phyloP scores from a whole-genome alignment of 2,329 filamentous ascomycete species.

The Parastagonospora avenae region DNA sequence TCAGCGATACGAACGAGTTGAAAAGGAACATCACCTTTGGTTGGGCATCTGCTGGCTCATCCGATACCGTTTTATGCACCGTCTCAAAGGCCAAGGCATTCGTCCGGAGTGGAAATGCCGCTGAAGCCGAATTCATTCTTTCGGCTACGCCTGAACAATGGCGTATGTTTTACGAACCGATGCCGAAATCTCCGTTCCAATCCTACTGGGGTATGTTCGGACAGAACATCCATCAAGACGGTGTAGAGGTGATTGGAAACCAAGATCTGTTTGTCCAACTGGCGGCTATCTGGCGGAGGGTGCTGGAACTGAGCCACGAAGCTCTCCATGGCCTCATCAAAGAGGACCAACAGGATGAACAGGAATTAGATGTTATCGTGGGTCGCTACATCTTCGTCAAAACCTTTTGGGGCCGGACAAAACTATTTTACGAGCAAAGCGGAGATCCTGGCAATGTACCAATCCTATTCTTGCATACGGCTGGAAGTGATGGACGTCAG shows the following conservation, averaged over 20 bases:
- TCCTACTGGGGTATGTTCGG: constrained; percentile 54
- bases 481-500: constrained; percentile 55
- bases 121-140: constrained; percentile 45
- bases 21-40: background rate
- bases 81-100: background rate
- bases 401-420: constrained; percentile 54
- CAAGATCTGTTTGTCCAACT: constrained; percentile 53
- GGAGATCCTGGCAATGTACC: constrained; percentile 52
- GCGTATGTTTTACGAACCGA: constrained; percentile 52
- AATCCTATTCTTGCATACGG: constrained; percentile 54
- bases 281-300: constrained; percentile 54
- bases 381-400: constrained; percentile 55
- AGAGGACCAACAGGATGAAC: constrained; percentile 45
- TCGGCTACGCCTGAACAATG: constrained; percentile 52
- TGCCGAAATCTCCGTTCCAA: constrained; percentile 51
- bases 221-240: constrained; percentile 57
- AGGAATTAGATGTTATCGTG: constrained; percentile 51
- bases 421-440: constrained; percentile 56
- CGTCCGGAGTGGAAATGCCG: background rate
- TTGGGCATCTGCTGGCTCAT: background rate
- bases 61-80: background rate
- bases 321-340: constrained; percentile 52
- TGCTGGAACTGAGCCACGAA: constrained; percentile 56
- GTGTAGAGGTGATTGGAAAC: constrained; percentile 53
- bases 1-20: background rate